phyloP scores from a whole-genome alignment of 2,329 filamentous ascomycete genomes.

The Colletotrichum neosansevieriae region DNA sequence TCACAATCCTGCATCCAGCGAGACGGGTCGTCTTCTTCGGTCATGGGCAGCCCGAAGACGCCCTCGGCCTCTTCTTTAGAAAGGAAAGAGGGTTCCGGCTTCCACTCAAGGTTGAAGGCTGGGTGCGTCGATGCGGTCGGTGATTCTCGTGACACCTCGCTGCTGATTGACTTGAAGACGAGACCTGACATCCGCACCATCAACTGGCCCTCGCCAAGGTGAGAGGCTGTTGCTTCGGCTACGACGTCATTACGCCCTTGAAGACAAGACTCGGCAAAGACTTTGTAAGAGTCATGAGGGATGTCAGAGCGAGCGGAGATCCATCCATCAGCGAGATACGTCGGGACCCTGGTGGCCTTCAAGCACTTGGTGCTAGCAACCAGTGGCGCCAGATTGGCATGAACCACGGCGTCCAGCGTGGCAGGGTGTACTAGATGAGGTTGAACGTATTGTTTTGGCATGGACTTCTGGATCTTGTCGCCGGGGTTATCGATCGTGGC shows the following conservation, averaged over 20 bases:
- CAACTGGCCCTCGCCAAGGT: constrained; percentile 24
- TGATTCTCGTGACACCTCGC: neutral
- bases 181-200: constrained; percentile 41
- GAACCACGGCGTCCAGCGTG: constrained; percentile 51
- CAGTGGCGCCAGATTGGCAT: constrained; percentile 42
- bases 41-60: constrained; percentile 38
- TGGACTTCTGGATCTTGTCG: constrained; percentile 23
- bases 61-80: constrained; percentile 32
- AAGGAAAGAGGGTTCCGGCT: constrained; percentile 42
- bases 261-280: constrained; percentile 33
- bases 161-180: constrained; percentile 40
- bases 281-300: constrained; percentile 40
- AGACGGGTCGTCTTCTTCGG: constrained; percentile 37
- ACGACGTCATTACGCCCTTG: constrained; percentile 36
- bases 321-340: constrained; percentile 24
- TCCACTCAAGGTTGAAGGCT: constrained; percentile 42
- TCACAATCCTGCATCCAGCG: constrained; percentile 42
- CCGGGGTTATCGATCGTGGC: constrained; percentile 29
- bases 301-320: constrained; percentile 17
- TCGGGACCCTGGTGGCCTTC: constrained; percentile 27
- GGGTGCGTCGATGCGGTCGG: constrained; percentile 17
- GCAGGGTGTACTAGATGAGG: constrained; percentile 52
- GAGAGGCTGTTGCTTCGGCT: constrained; percentile 39
- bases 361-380: constrained; percentile 9
- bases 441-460: constrained; percentile 44